These are phyloP conservation scores for Thermothielavioides terrestris DNA, from an alignment of 495 filamentous ascomycete genomes.

Conservation along the genomic window DNA sequence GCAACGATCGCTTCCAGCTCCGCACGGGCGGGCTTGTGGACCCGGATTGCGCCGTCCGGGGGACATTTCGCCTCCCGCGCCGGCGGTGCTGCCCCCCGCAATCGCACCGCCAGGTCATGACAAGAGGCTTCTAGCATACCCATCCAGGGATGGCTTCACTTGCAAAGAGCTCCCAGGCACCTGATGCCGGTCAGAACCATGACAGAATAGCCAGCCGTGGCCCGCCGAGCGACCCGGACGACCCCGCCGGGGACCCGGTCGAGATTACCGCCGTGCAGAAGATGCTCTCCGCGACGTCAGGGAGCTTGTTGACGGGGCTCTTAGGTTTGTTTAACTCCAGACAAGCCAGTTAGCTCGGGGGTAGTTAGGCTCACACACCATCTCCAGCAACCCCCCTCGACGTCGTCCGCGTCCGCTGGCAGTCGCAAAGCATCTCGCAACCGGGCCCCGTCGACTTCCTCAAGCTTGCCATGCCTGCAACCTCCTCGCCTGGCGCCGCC, in stretches of 20 bases:
- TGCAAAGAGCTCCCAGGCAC: background rate
- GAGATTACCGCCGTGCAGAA: conserved; percentile 74
- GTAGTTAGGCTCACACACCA: too few species aligned
- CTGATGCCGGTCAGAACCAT: conserved; percentile 12
- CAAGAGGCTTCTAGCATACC: background rate
- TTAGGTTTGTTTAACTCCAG: conserved; percentile 63
- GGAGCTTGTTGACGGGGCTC: conserved; percentile 81
- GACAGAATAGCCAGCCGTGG: conserved; percentile 12
- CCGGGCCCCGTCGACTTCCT: conserved; percentile 33
- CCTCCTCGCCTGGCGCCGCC: conserved; percentile 32
- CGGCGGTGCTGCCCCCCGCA: background rate
- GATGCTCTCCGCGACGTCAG: conserved; percentile 88
- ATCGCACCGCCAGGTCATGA: conserved; percentile 1
- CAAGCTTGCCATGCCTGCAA: conserved; percentile 22
- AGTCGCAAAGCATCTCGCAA: conserved; percentile 59
- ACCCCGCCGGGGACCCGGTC: conserved; percentile 28
- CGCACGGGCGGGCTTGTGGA: conserved; percentile 4
- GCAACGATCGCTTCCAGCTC: background rate
- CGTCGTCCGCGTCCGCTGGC: conserved; percentile 89
- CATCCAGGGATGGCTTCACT: conserved; percentile 10
- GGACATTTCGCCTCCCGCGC: background rate
- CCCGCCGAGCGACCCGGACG: conserved; percentile 15
- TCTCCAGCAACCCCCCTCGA: conserved; percentile 84
- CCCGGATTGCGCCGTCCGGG: conserved; percentile 3
- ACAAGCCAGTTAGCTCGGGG: too few species aligned